These are phyloP conservation scores for Candida sanyaensis DNA, from an alignment of 1,139 yeast genomes.

Conservation along the genomic window DNA sequence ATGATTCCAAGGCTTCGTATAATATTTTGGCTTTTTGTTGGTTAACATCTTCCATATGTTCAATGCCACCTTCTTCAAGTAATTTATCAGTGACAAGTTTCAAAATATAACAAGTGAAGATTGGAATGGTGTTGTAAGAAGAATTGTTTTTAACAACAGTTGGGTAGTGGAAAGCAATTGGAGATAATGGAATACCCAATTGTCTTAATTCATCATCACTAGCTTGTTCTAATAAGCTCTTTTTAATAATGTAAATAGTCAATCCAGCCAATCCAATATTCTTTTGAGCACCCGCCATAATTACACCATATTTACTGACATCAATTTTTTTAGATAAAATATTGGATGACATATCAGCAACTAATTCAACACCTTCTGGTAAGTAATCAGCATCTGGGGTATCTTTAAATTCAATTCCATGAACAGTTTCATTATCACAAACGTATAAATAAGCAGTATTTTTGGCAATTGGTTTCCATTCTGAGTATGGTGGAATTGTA, in stretches of 20 bases:
- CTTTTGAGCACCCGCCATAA: constrained; percentile 96
- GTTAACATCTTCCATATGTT: constrained; percentile 58
- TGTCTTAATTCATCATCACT: constrained; percentile 60
- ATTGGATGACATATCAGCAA: constrained; percentile 94
- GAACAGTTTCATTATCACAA: constrained; percentile 96
- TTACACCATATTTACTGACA: constrained; percentile 79
- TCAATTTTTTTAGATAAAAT: constrained; percentile 82
- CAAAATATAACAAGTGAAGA: constrained; percentile 84
- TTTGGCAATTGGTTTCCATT: constrained; percentile 56
- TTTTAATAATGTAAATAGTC: constrained; percentile 86
- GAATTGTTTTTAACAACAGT: constrained; percentile 86
- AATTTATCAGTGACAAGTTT: constrained; percentile 73
- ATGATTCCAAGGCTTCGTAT: constrained; percentile 65
- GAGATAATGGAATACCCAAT: constrained; percentile 71
- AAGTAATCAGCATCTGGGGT: constrained; percentile 52
- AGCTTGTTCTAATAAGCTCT: constrained; percentile 69
- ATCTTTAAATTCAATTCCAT: constrained; percentile 82
- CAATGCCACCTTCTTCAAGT: constrained; percentile 57
- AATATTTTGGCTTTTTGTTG: constrained; percentile 59
- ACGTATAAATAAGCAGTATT: constrained; percentile 82
- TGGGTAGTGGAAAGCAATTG: constrained; percentile 87
- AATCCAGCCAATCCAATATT: constrained; percentile 96
- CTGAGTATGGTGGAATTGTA: constrained; percentile 64
- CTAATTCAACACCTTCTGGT: constrained; percentile 73
- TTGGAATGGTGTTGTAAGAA: constrained; percentile 93